phyloP scores from a whole-genome alignment of 768 basidiomycete genomes.

The Tricholoma sp. region DNA sequence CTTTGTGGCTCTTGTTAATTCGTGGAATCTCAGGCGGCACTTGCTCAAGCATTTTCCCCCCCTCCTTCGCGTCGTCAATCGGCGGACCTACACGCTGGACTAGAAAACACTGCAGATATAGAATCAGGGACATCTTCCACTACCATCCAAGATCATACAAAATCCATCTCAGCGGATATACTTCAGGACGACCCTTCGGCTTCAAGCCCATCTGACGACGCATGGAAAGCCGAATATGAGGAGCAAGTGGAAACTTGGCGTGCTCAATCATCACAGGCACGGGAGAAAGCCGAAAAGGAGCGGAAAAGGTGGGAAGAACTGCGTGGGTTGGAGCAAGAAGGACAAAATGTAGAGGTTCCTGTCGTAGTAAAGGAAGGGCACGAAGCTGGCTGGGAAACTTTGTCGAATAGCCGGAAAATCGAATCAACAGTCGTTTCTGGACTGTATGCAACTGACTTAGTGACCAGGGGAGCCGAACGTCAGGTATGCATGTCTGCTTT shows the following conservation, averaged over 20 bases:
- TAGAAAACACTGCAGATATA: background rate
- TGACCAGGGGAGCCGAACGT: slow-evolving; percentile 31
- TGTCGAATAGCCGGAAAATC: slow-evolving; percentile 19
- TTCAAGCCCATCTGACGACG: slow-evolving; percentile 30
- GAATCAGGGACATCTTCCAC: background rate
- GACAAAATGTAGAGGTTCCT: slow-evolving; percentile 28
- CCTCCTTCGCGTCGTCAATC: slow-evolving; percentile 25
- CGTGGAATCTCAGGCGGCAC: slow-evolving; percentile 17
- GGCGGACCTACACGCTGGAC: background rate
- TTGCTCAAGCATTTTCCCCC: slow-evolving; percentile 27
- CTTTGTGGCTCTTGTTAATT: background rate
- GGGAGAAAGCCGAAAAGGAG: slow-evolving; percentile 69
- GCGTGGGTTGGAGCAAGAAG: slow-evolving; percentile 49
- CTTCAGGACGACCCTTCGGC: slow-evolving; percentile 5
- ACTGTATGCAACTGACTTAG: slow-evolving; percentile 30
- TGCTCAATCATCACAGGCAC: slow-evolving; percentile 62
- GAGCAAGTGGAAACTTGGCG: slow-evolving; percentile 67
- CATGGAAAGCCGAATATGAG: slow-evolving; percentile 68
- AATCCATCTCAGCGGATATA: slow-evolving; percentile 5
- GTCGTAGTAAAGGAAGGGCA: slow-evolving; percentile 9
- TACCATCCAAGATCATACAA: background rate
- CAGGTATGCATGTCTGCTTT: slow-evolving; percentile 19
- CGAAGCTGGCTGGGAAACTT: slow-evolving; percentile 34
- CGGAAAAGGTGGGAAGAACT: slow-evolving; percentile 68
- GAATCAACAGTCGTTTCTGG: slow-evolving; percentile 16